phyloP scores from a whole-genome alignment of 192 early-diverging fungal genomes.

The Allomyces javanicus region DNA sequence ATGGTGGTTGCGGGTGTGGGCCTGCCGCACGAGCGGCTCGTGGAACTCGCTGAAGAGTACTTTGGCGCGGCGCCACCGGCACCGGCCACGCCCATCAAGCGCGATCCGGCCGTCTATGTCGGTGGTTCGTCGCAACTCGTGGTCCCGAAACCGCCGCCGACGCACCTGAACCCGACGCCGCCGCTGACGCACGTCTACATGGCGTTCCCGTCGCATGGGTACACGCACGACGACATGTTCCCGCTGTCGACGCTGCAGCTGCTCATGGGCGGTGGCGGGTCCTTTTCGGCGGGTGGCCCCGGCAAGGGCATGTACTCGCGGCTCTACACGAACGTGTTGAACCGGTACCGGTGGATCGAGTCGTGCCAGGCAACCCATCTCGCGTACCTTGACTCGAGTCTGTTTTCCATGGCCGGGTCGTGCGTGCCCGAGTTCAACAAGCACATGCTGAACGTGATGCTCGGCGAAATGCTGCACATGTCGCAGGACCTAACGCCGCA shows the following conservation, averaged over 20 bases:
- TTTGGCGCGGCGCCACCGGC: constrained; percentile 48
- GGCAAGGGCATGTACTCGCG: constrained; percentile 98
- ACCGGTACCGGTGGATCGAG: constrained; percentile 87
- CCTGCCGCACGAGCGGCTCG: constrained; percentile 61
- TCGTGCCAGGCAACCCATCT: constrained; percentile 82
- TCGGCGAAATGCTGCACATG: constrained; percentile 57
- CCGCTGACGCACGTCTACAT: constrained; percentile 74
- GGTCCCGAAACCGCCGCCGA: constrained; percentile 3
- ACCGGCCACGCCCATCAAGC: constrained; percentile 2
- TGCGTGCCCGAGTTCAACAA: constrained; percentile 58
- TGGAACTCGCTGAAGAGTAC: constrained; percentile 39
- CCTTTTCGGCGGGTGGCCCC: constrained; percentile 91
- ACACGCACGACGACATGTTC: constrained; percentile 77
- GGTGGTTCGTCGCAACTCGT: constrained; percentile 2
- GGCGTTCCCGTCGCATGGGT: constrained; percentile 67
- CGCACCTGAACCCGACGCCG: constrained; percentile 26
- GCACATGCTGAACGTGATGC: constrained; percentile 58
- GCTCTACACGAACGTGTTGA: constrained; percentile 83
- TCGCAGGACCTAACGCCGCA: constrained; percentile 30
- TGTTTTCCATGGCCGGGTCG: constrained; percentile 82
- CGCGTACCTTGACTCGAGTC: constrained; percentile 59
- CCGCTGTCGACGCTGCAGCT: constrained; percentile 73
- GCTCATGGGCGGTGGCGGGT: constrained; percentile 86
- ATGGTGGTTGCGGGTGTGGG: constrained; percentile 80
- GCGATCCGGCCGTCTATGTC: neutral